A percentile compares a stretch with the other conserved stretches of the same genome.
Evolutionary conservation across 2,329 filamentous ascomycete genomes (phyloP).

Genomic region (Ophiostoma perfectum): DNA sequence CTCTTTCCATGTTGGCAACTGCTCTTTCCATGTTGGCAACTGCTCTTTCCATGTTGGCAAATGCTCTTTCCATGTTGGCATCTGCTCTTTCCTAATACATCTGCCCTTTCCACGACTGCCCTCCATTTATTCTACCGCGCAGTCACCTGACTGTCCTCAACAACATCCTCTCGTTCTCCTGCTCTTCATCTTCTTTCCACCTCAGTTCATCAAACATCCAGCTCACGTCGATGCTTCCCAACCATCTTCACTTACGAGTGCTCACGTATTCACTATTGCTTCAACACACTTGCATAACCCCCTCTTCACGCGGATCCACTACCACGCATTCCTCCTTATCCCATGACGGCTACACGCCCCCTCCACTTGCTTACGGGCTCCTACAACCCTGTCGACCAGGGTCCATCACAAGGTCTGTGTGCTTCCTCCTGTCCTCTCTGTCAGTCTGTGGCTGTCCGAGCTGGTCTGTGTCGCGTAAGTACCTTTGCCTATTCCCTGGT

Average conservation of each 20-base stretch:
- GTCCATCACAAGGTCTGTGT: background rate
- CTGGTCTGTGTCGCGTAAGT: conserved; percentile 7
- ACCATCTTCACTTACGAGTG: background rate
- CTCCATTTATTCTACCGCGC: too few relatives aligned
- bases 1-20: background rate
- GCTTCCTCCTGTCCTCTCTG: background rate
- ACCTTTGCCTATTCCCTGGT: background rate
- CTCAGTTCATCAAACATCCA: background rate
- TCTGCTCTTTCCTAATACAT: background rate
- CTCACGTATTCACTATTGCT: background rate
- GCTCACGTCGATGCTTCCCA: conserved; percentile 6
- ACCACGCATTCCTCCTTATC: conserved; percentile 17
- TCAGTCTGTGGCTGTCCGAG: background rate
- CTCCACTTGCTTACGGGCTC: conserved; percentile 10
- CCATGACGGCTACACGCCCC: conserved; percentile 12
- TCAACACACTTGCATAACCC: conserved; percentile 8
- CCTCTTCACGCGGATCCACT: conserved; percentile 23
- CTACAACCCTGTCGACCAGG: conserved; percentile 6
- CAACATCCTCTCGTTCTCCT: background rate
- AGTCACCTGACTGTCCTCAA: too few relatives aligned
- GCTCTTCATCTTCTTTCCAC: background rate
- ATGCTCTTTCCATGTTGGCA: background rate
- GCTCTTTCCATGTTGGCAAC: background rate
- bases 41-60: background rate
- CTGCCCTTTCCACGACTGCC: too few relatives aligned